Percentiles rank a stretch among this genome's conserved stretches.
phyloP scores from a whole-genome alignment of 1,284 basidiomycete species.

The Moesziomyces sp. region DNA sequence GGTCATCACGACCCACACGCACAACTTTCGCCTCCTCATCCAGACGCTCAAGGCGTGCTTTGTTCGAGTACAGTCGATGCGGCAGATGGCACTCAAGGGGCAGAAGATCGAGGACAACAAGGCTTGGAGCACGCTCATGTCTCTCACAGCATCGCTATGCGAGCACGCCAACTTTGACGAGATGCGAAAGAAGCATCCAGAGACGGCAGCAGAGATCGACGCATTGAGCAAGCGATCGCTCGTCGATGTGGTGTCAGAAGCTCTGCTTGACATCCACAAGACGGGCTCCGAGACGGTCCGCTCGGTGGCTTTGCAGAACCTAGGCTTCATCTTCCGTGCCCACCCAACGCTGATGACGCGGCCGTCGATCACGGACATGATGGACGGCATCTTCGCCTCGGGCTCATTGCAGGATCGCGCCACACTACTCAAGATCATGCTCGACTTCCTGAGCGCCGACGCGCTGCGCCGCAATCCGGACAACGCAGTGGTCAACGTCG shows the following conservation, averaged over 20 bases:
- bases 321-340: conserved; percentile 89
- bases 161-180: conserved; percentile 89
- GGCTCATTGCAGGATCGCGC: conserved; percentile 78
- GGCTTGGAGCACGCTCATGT: conserved; percentile 49
- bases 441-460: conserved; percentile 72
- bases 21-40: conserved; percentile 81
- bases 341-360: conserved; percentile 88
- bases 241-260: conserved; percentile 81
- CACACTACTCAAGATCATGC: conserved; percentile 84
- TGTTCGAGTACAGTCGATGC: conserved; percentile 38
- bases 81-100: conserved; percentile 26
- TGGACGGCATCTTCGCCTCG: conserved; percentile 85
- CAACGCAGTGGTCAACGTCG: conserved; percentile 33
- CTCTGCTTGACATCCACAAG: conserved; percentile 78
- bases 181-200: conserved; percentile 71
- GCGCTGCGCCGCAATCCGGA: conserved; percentile 38
- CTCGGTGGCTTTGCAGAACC: conserved; percentile 78
- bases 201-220: conserved; percentile 38
- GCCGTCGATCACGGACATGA: conserved; percentile 80
- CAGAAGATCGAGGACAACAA: conserved; percentile 43
- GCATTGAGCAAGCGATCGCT: conserved; percentile 74
- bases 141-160: conserved; percentile 73
- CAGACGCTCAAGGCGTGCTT: conserved; percentile 71
- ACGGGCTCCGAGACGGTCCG: conserved; percentile 74
- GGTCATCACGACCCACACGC: conserved; percentile 84